Percentiles rank a stretch among this genome's conserved stretches.
Conservation (phyloP, 345 rosid genomes). For the Arabis hirsuta region DNA sequence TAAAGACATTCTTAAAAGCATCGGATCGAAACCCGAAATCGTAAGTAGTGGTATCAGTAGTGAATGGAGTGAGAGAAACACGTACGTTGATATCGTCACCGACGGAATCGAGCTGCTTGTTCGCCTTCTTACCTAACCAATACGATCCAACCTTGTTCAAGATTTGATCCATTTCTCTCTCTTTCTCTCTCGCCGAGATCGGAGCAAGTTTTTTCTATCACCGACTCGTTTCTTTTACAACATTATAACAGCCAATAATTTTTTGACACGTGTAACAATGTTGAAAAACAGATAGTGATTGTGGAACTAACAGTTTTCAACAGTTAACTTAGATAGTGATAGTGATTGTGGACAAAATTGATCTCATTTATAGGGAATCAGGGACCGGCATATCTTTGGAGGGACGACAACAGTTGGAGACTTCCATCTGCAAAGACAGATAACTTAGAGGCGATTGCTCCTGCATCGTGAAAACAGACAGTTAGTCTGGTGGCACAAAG, state of each 20-base stretch:
- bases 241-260: neutral
- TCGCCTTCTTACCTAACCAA: slow-evolving; percentile 78
- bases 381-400: too few species aligned
- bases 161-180: slow-evolving; percentile 76
- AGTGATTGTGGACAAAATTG: too few species aligned
- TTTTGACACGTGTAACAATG: neutral
- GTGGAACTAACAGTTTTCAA: too few species aligned
- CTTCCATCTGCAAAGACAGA: too few species aligned
- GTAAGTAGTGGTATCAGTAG: slow-evolving; percentile 8
- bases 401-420: too few species aligned
- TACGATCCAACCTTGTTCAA: slow-evolving; percentile 89
- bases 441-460: too few species aligned
- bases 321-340: too few species aligned
- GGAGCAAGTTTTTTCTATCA: neutral
- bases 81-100: slow-evolving; percentile 84
- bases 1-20: neutral
- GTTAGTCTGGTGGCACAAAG: too few species aligned
- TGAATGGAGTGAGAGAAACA: neutral
- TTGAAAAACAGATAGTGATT: neutral
- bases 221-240: slow-evolving; percentile 17
- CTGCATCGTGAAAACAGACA: too few species aligned
- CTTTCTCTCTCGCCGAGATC: slow-evolving; percentile 37
- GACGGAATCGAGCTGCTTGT: slow-evolving; percentile 82
- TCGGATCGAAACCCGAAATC: slow-evolving; percentile 11
- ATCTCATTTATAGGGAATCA: too few species aligned